Evolutionary conservation across 768 basidiomycete species (phyloP), one percentile per base, ranked within the genome.

Genomic region (Russula sp.): DNA sequence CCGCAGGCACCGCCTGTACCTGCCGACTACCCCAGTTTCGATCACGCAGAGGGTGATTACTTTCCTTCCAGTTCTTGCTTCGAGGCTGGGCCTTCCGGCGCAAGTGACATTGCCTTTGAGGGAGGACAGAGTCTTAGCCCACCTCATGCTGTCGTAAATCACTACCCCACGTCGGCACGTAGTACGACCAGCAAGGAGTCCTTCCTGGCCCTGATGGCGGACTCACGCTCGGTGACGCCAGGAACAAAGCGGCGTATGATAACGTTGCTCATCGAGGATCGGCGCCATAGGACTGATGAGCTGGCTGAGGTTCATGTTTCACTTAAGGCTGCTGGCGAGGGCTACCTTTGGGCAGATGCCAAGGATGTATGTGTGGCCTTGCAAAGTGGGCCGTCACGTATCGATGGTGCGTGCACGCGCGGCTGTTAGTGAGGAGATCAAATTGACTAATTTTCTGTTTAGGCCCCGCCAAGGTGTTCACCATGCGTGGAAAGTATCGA

Each of bases 301-400:
- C 77, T 90, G 22, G 84, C 84, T 1, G 89, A 91, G 72, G 82
- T 91, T 22, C 80, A 76, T 42, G 80, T 89, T 34, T 82, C 80
- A n/a, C 72, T 90, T 40, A 81, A 73, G 69, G 69, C 72, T 6
- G 77, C 79, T 3, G 74, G 76, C 5, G 78, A 78, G 42, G 85
- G 83, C 67, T 83, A 85, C 5, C 87, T 80, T 69, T 90, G 89
- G 89, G 88, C 83, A 7, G 83, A 88, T 71, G 87, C 88, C 2
- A 78, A 79, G 66, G 83, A 88, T 40, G 76, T 91, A 76, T 79
- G 80, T 52, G 75, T 81, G 14, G 77, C 79, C 63, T 77, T 90
- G 26, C 89, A 91, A 72, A 68, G 72, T 0, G 79, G 84, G 28
- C 84, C 88, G 13, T 82, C 85, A 13, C 78, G 87, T 64, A 85